phyloP scores from a whole-genome alignment of 1,139 yeast species.

The Taiozyma sp. region DNA sequence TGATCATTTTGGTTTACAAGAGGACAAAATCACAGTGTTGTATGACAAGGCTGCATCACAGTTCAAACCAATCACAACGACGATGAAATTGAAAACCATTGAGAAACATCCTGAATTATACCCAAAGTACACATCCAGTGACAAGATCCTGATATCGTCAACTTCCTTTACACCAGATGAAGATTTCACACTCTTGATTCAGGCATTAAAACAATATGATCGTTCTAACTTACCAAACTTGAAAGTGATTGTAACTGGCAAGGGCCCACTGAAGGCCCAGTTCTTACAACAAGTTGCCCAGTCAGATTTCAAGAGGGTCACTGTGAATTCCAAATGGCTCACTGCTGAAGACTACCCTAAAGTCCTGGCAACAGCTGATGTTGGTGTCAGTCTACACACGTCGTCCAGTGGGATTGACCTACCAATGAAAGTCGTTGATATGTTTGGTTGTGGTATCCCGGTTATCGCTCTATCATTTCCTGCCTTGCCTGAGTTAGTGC shows the following conservation, averaged over 20 bases:
- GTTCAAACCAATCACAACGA: constrained; percentile 47
- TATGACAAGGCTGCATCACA: constrained; percentile 74
- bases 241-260: constrained; percentile 80
- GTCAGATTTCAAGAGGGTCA: constrained; percentile 43
- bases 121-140: constrained; percentile 32
- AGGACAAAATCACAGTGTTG: constrained; percentile 40
- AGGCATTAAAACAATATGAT: constrained; percentile 65
- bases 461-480: constrained; percentile 75
- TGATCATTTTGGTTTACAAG: constrained; percentile 43
- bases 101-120: constrained; percentile 35
- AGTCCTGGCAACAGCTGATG: constrained; percentile 70
- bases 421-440: constrained; percentile 96
- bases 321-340: constrained; percentile 71
- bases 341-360: constrained; percentile 75
- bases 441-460: constrained; percentile 96
- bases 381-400: constrained; percentile 86
- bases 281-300: constrained; percentile 44
- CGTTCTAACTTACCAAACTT: constrained; percentile 44
- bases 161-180: constrained; percentile 98
- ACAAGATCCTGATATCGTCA: constrained; percentile 71
- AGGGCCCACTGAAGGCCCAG: constrained; percentile 71
- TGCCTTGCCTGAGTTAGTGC: constrained; percentile 63
- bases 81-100: constrained; percentile 34
- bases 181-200: constrained; percentile 66
- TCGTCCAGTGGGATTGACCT: constrained; percentile 92